Conservation (phyloP, 208 protist genomes). For the Trypanosoma scelopori region DNA sequence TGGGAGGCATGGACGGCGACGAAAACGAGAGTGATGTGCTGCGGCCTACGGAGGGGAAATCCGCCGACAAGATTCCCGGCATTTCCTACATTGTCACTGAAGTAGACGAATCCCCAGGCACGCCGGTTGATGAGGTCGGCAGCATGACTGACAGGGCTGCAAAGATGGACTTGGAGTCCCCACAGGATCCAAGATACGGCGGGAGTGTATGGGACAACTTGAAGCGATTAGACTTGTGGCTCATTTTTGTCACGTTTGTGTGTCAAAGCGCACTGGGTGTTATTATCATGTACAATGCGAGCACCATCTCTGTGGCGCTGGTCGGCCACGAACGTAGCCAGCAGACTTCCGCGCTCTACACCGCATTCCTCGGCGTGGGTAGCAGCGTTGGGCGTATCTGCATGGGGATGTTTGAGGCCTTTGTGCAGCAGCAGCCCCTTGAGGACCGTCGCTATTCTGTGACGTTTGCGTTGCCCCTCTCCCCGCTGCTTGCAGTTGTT, state of each 20-base stretch:
- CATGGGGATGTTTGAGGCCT: constrained; percentile 68
- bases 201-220: constrained; percentile 42
- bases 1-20: constrained; percentile 58
- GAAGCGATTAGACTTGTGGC: constrained; percentile 42
- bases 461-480: constrained; percentile 45
- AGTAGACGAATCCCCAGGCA: not conserved
- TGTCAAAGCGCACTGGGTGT: constrained; percentile 52
- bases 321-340: constrained; percentile 41
- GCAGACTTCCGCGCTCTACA: constrained; percentile 54
- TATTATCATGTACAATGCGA: constrained; percentile 65
- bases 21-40: constrained; percentile 1
- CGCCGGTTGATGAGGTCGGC: constrained; percentile 4
- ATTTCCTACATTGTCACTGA: constrained; percentile 2
- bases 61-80: too few relatives aligned
- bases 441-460: constrained; percentile 47
- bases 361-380: constrained; percentile 60
- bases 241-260: constrained; percentile 52
- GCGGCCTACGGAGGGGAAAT: not conserved
- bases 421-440: constrained; percentile 53
- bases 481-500: constrained; percentile 50
- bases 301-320: constrained; percentile 62
- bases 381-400: constrained; percentile 53
- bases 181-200: constrained; percentile 58
- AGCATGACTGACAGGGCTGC: not conserved
- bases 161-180: constrained; percentile 2